Evolutionary conservation across 176 grass and related monocot genomes (phyloP), one percentile per base, ranked within the genome.

Genomic region (Carex scoparia): DNA sequence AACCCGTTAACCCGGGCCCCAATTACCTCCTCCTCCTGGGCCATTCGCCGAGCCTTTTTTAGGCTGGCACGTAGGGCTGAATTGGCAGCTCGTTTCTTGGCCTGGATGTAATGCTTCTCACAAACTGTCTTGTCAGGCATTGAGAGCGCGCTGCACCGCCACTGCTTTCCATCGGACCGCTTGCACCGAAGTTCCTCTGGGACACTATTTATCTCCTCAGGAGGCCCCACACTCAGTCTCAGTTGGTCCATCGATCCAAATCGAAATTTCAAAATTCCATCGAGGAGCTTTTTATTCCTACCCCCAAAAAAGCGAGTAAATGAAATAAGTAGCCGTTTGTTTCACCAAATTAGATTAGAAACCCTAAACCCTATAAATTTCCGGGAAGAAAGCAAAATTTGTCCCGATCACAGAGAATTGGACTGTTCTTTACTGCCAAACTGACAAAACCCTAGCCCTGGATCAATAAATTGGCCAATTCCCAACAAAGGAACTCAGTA

Each of bases 151-250:
- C 88, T 94, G 91, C 96, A 99, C 35, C 96, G 88, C 96, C 96
- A 99, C 91, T 99, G 96, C 91, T 99, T 99, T 46, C 96, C 96
- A 82, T 99, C 96, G 30, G 96, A 99, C 74, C 96, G 90, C 88
- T 95, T 99, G 96, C 96, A 99, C 40, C 96, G 84, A 70, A 95
- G 75, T 23, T 95, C 96, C 84, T 99, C 96, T 63, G 93, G 86
- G 82, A 91, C 85, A 67, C 86, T 85, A 61, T 83, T 92, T 88
- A 84, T 89, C 84, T 70, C 88, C 79, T 63, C 86, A 67, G 59
- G 42, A 53, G 61, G 64, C 32, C 68, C 49, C 63, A 77, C 27
- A 72, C 68, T 48, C 51, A 82, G 53, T 81, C 70, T 65, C 27
- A 61, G 32, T 64, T 51, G 35, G 11, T 49, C 71, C 65, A 79